phyloP scores from a whole-genome alignment of 331 rosid genomes.

The Prunus yedoensis region DNA sequence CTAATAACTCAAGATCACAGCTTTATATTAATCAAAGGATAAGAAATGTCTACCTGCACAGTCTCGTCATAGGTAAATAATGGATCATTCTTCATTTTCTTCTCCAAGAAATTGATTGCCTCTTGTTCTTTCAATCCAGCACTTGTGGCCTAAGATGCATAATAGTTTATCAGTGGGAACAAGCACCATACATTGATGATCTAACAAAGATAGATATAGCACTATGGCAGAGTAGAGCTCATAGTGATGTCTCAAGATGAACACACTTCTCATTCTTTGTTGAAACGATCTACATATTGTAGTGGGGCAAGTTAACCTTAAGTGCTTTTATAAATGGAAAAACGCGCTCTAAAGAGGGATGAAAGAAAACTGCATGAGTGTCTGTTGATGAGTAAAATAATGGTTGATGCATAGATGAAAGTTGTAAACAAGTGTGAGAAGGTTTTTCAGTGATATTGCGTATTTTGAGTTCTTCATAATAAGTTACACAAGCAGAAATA shows the following conservation, averaged over 20 bases:
- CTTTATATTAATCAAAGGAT: not conserved
- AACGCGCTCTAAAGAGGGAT: not conserved
- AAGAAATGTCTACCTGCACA: slow-evolving; percentile 64
- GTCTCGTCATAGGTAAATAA: slow-evolving; percentile 88
- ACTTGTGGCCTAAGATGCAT: slow-evolving; percentile 80
- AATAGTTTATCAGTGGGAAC: not conserved
- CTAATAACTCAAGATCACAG: not conserved
- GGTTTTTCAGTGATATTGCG: not conserved
- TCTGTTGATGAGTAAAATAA: not conserved
- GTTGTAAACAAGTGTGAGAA: not conserved
- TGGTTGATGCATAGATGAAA: not conserved
- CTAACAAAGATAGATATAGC: not conserved
- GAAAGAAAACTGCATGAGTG: not conserved
- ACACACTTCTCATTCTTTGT: not conserved
- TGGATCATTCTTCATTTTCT: slow-evolving; percentile 99
- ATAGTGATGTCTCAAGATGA: not conserved
- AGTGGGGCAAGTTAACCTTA: not conserved
- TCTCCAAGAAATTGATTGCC: slow-evolving; percentile 98
- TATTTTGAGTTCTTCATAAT: not conserved
- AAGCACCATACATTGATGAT: not conserved
- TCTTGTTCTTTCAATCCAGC: slow-evolving; percentile 98
- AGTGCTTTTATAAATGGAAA: not conserved
- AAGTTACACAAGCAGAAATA: slow-evolving; percentile 5
- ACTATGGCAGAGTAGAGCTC: not conserved
- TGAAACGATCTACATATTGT: not conserved